Evolutionary conservation across 345 rosid genomes (phyloP).

Genomic region (Salix caprea): DNA sequence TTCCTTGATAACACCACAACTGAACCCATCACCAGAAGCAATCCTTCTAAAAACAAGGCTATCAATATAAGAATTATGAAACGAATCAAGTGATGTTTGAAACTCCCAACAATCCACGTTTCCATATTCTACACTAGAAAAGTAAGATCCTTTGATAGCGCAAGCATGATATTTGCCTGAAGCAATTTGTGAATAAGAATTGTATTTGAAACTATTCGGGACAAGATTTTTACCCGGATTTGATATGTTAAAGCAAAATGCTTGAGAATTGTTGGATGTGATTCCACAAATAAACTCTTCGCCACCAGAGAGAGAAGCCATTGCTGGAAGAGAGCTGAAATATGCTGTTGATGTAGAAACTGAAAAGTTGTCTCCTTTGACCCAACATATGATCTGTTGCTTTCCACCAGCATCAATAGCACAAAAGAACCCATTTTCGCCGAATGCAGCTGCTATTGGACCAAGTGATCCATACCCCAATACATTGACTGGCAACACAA

Average conservation of each 20-base stretch:
- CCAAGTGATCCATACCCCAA: conserved; percentile 82
- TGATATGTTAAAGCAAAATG: conserved; percentile 57
- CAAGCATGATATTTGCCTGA: conserved; percentile 80
- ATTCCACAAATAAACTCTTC: conserved; percentile 77
- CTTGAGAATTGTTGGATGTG: conserved; percentile 59
- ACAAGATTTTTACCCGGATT: conserved; percentile 58
- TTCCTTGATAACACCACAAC: conserved; percentile 70
- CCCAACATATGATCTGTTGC: conserved; percentile 81
- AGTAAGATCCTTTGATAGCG: conserved; percentile 84
- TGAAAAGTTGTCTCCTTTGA: conserved; percentile 45
- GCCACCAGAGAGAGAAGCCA: conserved; percentile 76
- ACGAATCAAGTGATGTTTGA: not conserved
- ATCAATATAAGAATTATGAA: conserved; percentile 26
- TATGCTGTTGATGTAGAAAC: conserved; percentile 25
- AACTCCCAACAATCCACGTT: conserved; percentile 75
- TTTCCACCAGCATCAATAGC: conserved; percentile 91
- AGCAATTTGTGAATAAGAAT: conserved; percentile 68
- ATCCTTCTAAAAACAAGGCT: conserved; percentile 49
- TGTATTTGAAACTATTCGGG: conserved; percentile 43
- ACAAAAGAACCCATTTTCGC: conserved; percentile 75
- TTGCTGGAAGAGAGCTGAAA: conserved; percentile 38
- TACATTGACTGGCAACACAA: conserved; percentile 20
- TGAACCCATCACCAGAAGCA: conserved; percentile 83
- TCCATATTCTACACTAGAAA: conserved; percentile 59
- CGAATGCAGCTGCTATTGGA: conserved; percentile 73